A percentile compares a stretch with the other conserved stretches of the same genome.
Conservation (phyloP, 768 basidiomycete species). For the Auriculariales sp. region DNA sequence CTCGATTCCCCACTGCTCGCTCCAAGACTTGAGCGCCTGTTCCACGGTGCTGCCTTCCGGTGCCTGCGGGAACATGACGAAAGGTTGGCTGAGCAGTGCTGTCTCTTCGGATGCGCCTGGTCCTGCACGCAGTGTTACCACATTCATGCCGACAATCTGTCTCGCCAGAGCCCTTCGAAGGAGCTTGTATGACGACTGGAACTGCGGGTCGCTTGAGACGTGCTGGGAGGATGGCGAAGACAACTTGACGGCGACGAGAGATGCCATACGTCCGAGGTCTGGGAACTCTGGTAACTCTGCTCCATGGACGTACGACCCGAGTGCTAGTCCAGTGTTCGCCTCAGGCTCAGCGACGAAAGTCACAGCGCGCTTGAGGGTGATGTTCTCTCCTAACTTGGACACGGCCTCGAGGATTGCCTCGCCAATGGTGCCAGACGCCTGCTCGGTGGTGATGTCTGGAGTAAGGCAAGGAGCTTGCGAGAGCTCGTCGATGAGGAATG, state of each 20-base stretch:
- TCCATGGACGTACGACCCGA: slow-evolving; percentile 51
- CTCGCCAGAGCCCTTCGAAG: slow-evolving; percentile 67
- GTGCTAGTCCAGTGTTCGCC: slow-evolving; percentile 25
- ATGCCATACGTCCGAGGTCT: slow-evolving; percentile 42
- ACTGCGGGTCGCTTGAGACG: slow-evolving; percentile 29
- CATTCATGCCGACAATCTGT: slow-evolving; percentile 76
- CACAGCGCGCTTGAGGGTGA: slow-evolving; percentile 48
- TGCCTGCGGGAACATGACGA: slow-evolving; percentile 25
- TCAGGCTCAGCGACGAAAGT: slow-evolving; percentile 24
- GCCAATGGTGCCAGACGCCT: slow-evolving; percentile 37
- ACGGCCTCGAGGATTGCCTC: slow-evolving; percentile 53
- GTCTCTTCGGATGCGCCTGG: slow-evolving; percentile 22
- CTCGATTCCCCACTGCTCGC: slow-evolving; percentile 23
- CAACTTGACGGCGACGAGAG: slow-evolving; percentile 40
- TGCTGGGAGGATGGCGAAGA: slow-evolving; percentile 24
- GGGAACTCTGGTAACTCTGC: slow-evolving; percentile 26
- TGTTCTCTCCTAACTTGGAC: slow-evolving; percentile 68
- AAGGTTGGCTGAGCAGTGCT: slow-evolving; percentile 56
- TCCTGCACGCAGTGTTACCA: slow-evolving; percentile 28
- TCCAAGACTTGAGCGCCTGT: slow-evolving; percentile 41
- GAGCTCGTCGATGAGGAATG: slow-evolving; percentile 36
- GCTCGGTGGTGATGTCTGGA: slow-evolving; percentile 14
- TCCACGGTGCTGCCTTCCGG: slow-evolving; percentile 16
- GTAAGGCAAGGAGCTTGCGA: slow-evolving; percentile 57
- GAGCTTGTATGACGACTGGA: slow-evolving; percentile 39